These are phyloP conservation scores for Hansfordia pulvinata DNA, from an alignment of 2,329 filamentous ascomycete species.

Conservation along the genomic window DNA sequence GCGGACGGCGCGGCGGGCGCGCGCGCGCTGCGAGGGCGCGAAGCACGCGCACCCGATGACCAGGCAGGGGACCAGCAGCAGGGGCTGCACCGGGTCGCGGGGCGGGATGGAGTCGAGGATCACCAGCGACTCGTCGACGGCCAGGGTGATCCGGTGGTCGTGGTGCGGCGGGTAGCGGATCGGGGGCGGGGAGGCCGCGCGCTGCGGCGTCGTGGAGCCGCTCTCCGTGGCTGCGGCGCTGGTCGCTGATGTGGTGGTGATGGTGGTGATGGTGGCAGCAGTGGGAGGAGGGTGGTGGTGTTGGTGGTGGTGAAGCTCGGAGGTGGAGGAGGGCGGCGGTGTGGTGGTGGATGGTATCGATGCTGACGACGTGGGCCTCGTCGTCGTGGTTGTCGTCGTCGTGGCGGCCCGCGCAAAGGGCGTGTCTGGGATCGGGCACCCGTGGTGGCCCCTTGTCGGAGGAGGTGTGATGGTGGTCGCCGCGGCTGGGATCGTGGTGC, in stretches of 20 bases:
- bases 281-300: conserved; percentile 8
- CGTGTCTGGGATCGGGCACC: no score
- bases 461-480: no score
- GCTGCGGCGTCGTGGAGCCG: conserved; percentile 5
- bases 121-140: conserved; percentile 41
- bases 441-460: no score
- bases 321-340: conserved; percentile 7
- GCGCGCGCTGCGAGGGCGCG: conserved; percentile 33
- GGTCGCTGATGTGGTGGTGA: conserved; percentile 1
- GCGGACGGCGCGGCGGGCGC: conserved; percentile 33
- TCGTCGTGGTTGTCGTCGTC: no score
- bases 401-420: no score
- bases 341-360: conserved; percentile 11
- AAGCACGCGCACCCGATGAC: conserved; percentile 49
- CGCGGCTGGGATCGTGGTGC: no score
- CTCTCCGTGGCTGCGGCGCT: conserved; percentile 1
- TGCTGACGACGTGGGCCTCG: conserved; percentile 4
- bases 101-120: conserved; percentile 42
- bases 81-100: conserved; percentile 43
- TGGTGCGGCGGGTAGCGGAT: conserved; percentile 31
- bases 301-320: conserved; percentile 6
- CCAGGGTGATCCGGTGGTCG: conserved; percentile 35
- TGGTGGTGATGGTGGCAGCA: conserved; percentile 6
- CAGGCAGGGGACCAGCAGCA: conserved; percentile 46
- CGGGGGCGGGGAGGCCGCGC: conserved; percentile 29